Conservation (phyloP, 2,329 filamentous ascomycete genomes). For the Fusarium brachygibbosum region DNA sequence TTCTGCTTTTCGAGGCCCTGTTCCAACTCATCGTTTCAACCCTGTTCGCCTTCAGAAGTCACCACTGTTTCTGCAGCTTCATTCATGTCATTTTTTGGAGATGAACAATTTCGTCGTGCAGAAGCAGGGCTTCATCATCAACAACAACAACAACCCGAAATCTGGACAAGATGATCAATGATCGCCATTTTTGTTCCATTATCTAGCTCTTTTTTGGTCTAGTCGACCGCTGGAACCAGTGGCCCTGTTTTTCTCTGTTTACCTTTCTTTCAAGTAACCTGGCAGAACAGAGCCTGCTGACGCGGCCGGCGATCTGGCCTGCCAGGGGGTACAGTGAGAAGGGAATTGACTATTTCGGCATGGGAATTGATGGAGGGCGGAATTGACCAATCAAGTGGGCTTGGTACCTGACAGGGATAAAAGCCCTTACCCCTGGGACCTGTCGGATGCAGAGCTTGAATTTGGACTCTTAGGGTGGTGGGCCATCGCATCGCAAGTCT, state of each 20-base stretch:
- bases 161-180: slow-evolving; percentile 21
- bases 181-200: slow-evolving; percentile 13
- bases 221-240: slow-evolving; percentile 30
- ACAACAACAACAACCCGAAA: slow-evolving; percentile 2
- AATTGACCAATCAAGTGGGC: slow-evolving; percentile 38
- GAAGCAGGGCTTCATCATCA: slow-evolving; percentile 9
- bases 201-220: slow-evolving; percentile 22
- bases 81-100: slow-evolving; percentile 14
- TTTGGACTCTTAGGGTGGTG: slow-evolving; percentile 40
- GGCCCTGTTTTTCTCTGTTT: slow-evolving; percentile 21
- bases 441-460: slow-evolving; percentile 37
- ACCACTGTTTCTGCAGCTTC: background rate
- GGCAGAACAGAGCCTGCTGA: slow-evolving; percentile 35
- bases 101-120: slow-evolving; percentile 9
- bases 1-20: slow-evolving; percentile 11
- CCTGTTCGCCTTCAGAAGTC: background rate
- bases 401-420: slow-evolving; percentile 47
- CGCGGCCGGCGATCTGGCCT: slow-evolving; percentile 42
- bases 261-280: slow-evolving; percentile 12
- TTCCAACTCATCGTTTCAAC: slow-evolving; percentile 1
- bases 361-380: slow-evolving; percentile 13
- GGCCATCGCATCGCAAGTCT: slow-evolving; percentile 13
- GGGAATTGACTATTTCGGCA: slow-evolving; percentile 22
- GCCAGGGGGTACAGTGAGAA: slow-evolving; percentile 16
- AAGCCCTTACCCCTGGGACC: slow-evolving; percentile 23